These are phyloP conservation scores for Ceratocystis eucalypticola DNA, from an alignment of 2,329 filamentous ascomycete species.

Conservation along the genomic window DNA sequence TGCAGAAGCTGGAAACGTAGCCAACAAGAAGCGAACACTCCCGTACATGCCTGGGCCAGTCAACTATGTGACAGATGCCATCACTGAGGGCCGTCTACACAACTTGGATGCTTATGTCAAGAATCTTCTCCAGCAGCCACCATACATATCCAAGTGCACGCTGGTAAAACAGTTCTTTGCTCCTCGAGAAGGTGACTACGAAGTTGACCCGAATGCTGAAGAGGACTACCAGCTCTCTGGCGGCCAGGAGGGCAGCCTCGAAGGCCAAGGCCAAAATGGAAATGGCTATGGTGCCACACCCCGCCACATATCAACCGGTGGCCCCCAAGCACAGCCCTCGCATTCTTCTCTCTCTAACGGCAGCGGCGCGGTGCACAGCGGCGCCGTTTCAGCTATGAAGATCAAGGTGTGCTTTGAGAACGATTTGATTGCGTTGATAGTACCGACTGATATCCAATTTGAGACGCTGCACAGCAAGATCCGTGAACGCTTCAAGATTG, in stretches of 20 bases:
- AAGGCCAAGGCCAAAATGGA: slow-evolving; percentile 35
- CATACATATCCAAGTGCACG: slow-evolving; percentile 70
- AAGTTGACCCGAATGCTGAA: slow-evolving; percentile 70
- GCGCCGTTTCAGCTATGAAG: slow-evolving; percentile 52
- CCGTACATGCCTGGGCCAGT: slow-evolving; percentile 98
- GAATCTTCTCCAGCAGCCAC: slow-evolving; percentile 68
- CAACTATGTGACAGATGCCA: slow-evolving; percentile 94
- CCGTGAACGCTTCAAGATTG: slow-evolving; percentile 66
- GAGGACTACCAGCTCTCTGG: slow-evolving; percentile 60
- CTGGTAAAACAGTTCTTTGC: slow-evolving; percentile 85
- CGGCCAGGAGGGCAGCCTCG: background rate
- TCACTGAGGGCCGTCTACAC: slow-evolving; percentile 82
- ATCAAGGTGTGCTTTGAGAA: slow-evolving; percentile 91
- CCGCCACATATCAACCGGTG: slow-evolving; percentile 29
- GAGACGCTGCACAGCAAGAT: slow-evolving; percentile 72
- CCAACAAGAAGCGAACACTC: slow-evolving; percentile 62
- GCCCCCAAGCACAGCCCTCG: slow-evolving; percentile 29
- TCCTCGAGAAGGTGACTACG: slow-evolving; percentile 80
- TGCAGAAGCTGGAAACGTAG: slow-evolving; percentile 78
- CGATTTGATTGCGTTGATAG: slow-evolving; percentile 81
- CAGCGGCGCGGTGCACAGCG: background rate
- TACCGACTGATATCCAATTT: slow-evolving; percentile 67
- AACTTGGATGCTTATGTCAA: slow-evolving; percentile 94
- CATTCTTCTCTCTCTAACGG: slow-evolving; percentile 34
- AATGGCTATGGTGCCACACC: slow-evolving; percentile 40